phyloP scores from a whole-genome alignment of 2,329 filamentous ascomycete species.

The Chaetomium strumarium region DNA sequence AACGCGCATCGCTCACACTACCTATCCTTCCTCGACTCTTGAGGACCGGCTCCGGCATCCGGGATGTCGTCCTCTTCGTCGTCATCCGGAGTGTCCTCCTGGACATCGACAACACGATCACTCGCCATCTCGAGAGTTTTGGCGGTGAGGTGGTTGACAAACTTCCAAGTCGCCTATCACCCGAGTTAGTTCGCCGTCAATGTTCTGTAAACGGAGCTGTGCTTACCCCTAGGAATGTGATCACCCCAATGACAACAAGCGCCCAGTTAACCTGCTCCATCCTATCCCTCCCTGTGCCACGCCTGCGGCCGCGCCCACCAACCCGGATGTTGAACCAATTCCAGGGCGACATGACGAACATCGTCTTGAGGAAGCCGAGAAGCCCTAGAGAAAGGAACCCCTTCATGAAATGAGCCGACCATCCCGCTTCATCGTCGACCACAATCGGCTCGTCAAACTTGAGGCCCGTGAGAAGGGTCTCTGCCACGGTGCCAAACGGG shows the following conservation, averaged over 20 bases:
- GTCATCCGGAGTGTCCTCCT: conserved; percentile 50
- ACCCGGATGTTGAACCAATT: conserved; percentile 70
- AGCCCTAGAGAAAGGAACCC: conserved; percentile 86
- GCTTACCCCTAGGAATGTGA: conserved; percentile 72
- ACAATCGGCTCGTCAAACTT: conserved; percentile 31
- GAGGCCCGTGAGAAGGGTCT: conserved; percentile 42
- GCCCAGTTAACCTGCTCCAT: conserved; percentile 73
- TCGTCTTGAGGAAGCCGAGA: conserved; percentile 75
- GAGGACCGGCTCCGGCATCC: conserved; percentile 29
- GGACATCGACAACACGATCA: conserved; percentile 79
- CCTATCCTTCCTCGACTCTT: conserved; percentile 25
- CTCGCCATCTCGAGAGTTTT: conserved; percentile 70
- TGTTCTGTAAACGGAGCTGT: neutral
- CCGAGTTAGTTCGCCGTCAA: conserved; percentile 18
- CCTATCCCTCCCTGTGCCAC: conserved; percentile 66
- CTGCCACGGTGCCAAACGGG: conserved; percentile 57
- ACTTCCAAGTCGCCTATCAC: conserved; percentile 69
- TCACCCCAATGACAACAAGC: conserved; percentile 71
- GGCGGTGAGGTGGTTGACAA: conserved; percentile 66
- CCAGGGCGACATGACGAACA: conserved; percentile 68
- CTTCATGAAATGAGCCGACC: conserved; percentile 81
- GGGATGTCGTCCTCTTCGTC: conserved; percentile 47
- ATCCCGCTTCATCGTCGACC: conserved; percentile 52
- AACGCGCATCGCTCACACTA: conserved; percentile 9
- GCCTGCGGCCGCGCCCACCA: conserved; percentile 47